A percentile compares a stretch with the other conserved stretches of the same genome.
These are phyloP conservation scores for Boletus reticuloceps DNA, from an alignment of 768 basidiomycete species.

Conservation along the genomic window DNA sequence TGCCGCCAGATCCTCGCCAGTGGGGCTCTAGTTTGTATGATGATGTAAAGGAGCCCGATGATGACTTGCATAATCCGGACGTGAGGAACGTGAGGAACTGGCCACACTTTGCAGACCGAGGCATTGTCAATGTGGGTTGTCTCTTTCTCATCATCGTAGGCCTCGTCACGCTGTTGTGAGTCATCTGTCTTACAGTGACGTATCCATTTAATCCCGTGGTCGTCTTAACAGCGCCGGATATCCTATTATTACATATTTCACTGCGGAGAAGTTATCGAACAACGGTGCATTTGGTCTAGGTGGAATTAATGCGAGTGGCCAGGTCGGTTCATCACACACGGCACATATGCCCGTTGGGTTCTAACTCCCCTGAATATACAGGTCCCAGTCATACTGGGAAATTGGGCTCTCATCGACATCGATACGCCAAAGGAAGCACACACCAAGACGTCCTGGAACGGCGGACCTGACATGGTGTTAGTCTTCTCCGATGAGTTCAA, in stretches of 20 bases:
- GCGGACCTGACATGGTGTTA: conserved; percentile 53
- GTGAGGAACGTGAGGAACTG: conserved; percentile 28
- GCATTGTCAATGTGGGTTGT: conserved; percentile 72
- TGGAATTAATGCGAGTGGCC: conserved; percentile 73
- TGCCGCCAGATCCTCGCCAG: conserved; percentile 60
- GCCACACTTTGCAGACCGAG: conserved; percentile 54
- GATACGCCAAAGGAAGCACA: conserved; percentile 59
- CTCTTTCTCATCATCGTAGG: conserved; percentile 50
- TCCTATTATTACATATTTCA: conserved; percentile 41
- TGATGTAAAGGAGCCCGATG: conserved; percentile 61
- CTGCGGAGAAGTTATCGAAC: conserved; percentile 24
- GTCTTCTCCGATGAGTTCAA: conserved; percentile 87
- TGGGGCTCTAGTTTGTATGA: conserved; percentile 64
- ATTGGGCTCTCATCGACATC: conserved; percentile 55
- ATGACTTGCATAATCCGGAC: conserved; percentile 71
- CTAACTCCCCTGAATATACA: conserved; percentile 2
- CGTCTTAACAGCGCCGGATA: conserved; percentile 39
- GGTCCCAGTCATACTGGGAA: conserved; percentile 59
- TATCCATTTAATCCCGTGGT: neutral
- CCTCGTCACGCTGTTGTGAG: conserved; percentile 61
- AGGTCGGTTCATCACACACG: conserved; percentile 38
- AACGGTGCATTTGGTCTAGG: conserved; percentile 57
- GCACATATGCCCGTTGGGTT: neutral
- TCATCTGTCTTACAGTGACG: neutral
- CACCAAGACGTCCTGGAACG: conserved; percentile 51